A percentile compares a stretch with the other conserved stretches of the same genome.
phyloP scores from a whole-genome alignment of 768 basidiomycete genomes.

The Boletus patriciae region DNA sequence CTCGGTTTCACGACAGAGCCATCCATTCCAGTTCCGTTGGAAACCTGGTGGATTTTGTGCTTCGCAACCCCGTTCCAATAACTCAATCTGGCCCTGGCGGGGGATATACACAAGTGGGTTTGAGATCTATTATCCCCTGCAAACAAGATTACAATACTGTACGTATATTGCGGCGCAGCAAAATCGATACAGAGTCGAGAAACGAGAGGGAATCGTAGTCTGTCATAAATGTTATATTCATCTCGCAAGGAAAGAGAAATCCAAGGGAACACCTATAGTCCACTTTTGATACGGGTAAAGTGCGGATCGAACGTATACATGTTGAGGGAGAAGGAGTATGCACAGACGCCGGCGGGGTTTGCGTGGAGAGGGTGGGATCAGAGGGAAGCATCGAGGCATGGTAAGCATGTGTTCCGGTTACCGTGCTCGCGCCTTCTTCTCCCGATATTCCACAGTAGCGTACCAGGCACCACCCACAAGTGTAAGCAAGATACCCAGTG shows the following conservation, averaged over 20 bases:
- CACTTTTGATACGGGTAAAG: not conserved
- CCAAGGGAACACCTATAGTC: not conserved
- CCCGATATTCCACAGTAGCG: conserved; percentile 61
- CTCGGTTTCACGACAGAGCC: too few species aligned
- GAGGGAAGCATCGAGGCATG: not conserved
- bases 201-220: not conserved
- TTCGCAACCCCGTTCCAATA: not conserved
- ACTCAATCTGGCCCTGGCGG: too few species aligned
- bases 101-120: not conserved
- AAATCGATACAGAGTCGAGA: not conserved
- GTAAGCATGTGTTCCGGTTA: not conserved
- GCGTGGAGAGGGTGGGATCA: not conserved
- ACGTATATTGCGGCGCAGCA: not conserved
- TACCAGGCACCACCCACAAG: conserved; percentile 85
- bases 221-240: conserved; percentile 1
- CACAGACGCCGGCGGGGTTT: not conserved
- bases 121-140: not conserved
- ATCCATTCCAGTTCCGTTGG: too few species aligned
- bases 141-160: not conserved
- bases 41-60: not conserved
- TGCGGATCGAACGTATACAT: not conserved
- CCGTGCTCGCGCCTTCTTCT: conserved; percentile 37
- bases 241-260: not conserved
- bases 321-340: not conserved
- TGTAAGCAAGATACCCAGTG: conserved; percentile 79